phyloP scores from a whole-genome alignment of 73 alveolate species.

The Paramecium biaurelia region DNA sequence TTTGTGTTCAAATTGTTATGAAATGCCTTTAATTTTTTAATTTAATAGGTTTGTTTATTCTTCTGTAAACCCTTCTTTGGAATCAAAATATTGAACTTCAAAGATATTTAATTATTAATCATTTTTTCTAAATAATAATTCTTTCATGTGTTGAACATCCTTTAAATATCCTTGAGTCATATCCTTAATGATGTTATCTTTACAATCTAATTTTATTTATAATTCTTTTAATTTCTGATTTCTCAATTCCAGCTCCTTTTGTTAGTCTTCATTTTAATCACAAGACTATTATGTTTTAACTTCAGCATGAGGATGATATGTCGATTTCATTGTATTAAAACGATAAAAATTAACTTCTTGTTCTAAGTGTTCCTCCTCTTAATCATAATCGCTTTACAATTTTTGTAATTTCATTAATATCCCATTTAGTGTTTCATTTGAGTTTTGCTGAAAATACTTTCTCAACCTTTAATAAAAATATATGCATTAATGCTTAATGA shows the following conservation, averaged over 20 bases:
- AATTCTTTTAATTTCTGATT: not conserved
- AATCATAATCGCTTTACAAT: not conserved
- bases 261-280: not conserved
- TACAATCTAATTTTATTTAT: not conserved
- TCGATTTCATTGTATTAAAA: not conserved
- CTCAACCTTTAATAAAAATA: conserved; percentile 12
- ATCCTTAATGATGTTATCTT: not conserved
- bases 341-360: not conserved
- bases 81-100: conserved; percentile 39
- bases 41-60: not conserved
- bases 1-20: not conserved
- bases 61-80: not conserved
- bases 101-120: not conserved
- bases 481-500: not conserved
- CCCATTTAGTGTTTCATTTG: not conserved
- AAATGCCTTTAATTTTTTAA: not conserved
- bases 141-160: conserved; percentile 37
- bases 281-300: not conserved
- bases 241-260: not conserved
- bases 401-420: not conserved
- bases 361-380: not conserved
- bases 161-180: not conserved
- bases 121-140: not conserved
- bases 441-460: not conserved
- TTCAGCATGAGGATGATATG: not conserved